Percentiles rank a stretch among this genome's conserved stretches.
Evolutionary conservation across 257 asterid genomes (phyloP).

Genomic region (Nicotiana benthamiana): DNA sequence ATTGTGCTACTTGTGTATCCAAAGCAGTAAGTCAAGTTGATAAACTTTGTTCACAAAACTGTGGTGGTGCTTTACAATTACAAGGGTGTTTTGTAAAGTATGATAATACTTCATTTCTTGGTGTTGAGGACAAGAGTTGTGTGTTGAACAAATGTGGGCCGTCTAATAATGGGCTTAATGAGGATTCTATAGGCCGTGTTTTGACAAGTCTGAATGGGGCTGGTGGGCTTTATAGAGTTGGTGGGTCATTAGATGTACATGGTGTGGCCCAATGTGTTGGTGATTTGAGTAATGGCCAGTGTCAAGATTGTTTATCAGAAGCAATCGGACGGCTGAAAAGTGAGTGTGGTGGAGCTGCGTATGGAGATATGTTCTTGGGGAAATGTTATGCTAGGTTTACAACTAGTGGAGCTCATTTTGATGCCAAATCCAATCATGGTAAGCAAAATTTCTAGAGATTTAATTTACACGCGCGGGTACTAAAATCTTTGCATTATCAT

Average conservation of each 20-base stretch:
- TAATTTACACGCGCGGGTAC: too few species aligned
- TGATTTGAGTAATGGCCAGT: conserved; percentile 70
- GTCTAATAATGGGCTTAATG: conserved; percentile 37
- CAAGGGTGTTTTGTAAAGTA: conserved; percentile 83
- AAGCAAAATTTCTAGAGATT: not conserved
- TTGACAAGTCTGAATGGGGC: conserved; percentile 53
- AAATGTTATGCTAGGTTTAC: conserved; percentile 92
- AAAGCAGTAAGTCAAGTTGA: conserved; percentile 50
- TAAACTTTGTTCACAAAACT: conserved; percentile 45
- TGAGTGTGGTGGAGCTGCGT: conserved; percentile 79
- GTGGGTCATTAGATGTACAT: conserved; percentile 63
- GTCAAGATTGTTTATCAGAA: conserved; percentile 82
- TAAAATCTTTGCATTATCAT: too few species aligned
- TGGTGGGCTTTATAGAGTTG: conserved; percentile 60
- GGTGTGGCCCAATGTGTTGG: conserved; percentile 97
- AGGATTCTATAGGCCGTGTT: conserved; percentile 46
- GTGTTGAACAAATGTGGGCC: conserved; percentile 87
- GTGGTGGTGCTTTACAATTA: conserved; percentile 79
- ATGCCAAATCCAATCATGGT: conserved; percentile 44
- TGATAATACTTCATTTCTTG: conserved; percentile 64
- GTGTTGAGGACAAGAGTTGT: conserved; percentile 72
- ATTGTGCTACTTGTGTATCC: conserved; percentile 82
- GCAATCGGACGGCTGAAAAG: conserved; percentile 65
- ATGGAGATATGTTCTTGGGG: conserved; percentile 77
- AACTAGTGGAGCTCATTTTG: conserved; percentile 50